Percentiles rank a stretch among this genome's conserved stretches.
These are phyloP conservation scores for Stachybotrys chartarum DNA, from an alignment of 2,329 filamentous ascomycete genomes.

Conservation along the genomic window DNA sequence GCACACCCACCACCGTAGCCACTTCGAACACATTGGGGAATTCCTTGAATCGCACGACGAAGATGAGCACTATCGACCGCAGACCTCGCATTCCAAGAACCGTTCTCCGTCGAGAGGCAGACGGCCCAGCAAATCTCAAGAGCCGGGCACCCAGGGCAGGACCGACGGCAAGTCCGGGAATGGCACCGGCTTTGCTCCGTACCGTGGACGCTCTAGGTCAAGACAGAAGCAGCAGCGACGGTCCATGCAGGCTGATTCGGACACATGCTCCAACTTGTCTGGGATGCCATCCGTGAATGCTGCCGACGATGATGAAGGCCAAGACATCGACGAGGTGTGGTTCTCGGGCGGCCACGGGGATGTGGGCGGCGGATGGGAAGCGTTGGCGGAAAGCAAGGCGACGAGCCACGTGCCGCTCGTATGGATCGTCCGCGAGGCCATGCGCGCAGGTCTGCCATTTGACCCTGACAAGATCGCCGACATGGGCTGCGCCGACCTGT, in stretches of 20 bases:
- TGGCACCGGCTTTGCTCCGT: constrained; percentile 27
- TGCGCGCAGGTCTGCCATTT: constrained; percentile 60
- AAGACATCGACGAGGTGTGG: constrained; percentile 76
- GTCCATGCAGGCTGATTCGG: constrained; percentile 10
- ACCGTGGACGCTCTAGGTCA: constrained; percentile 31
- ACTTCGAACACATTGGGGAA: constrained; percentile 15
- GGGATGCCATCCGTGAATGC: constrained; percentile 26
- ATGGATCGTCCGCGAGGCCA: constrained; percentile 59
- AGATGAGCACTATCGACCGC: not conserved
- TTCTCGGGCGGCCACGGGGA: constrained; percentile 76
- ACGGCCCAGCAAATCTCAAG: constrained; percentile 2
- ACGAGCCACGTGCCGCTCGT: constrained; percentile 62
- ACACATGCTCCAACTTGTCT: constrained; percentile 22
- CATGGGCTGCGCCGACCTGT: constrained; percentile 46
- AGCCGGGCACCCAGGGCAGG: not conserved
- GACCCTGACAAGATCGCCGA: constrained; percentile 60
- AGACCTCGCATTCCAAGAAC: constrained; percentile 1
- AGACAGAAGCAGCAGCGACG: constrained; percentile 17
- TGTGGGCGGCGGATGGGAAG: constrained; percentile 69
- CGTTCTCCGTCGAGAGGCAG: constrained; percentile 7
- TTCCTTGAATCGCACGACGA: constrained; percentile 10
- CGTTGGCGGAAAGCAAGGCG: constrained; percentile 47
- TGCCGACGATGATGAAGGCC: constrained; percentile 41
- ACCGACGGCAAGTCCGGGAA: constrained; percentile 1
- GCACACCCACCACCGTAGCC: constrained; percentile 8